Evolutionary conservation across 1,139 yeast genomes (phyloP), one percentile per base, ranked within the genome.

Genomic region (Lodderomyces elongisporus): DNA sequence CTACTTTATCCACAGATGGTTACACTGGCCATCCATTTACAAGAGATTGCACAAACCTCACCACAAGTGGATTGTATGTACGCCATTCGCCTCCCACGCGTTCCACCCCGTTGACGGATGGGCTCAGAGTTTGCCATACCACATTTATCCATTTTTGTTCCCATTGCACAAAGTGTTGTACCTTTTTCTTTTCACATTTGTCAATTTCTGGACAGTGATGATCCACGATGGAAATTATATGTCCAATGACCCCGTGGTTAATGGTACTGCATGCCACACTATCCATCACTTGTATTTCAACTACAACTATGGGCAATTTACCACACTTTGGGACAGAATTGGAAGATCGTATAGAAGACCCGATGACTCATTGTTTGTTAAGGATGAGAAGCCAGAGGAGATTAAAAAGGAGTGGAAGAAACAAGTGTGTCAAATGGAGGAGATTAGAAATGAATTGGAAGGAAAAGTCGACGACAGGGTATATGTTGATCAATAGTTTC

Each of bases 71-170:
- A 79, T 91, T 51, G 96, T 91, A 33, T 91, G 97, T 45, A 89
- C 98, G 3, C 98, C 98, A 23, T 91, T 83, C 62, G 98, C 98
- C 1, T 87, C 96, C 9, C 97, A 89, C 56, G 97, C 98, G 15
- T 91, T 91, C 87, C 96, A 91, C 61, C 98, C 98, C 10, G 81
- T 91, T 35, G 98, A 91, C 54, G 98, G 98, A 27, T 91, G 84
- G 66, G 66, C 77, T 39, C 98, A 91, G 67, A 83, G 95, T 30
- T 56, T 91, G 43, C 96, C 98, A 17, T 91, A 91, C 65, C 98
- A 91, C 58, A 44, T 88, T 41, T 91, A 74, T 63, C 97, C 97
- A 42, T 74, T 91, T 56, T 40, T 91, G 21, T 85, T 91, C 77
- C 98, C 97, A 31, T 73, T 91, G 47, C 93, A 91, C 66, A 91